Evolutionary conservation across 192 early-diverging fungal genomes (phyloP).

Genomic region (Podila epicladia): DNA sequence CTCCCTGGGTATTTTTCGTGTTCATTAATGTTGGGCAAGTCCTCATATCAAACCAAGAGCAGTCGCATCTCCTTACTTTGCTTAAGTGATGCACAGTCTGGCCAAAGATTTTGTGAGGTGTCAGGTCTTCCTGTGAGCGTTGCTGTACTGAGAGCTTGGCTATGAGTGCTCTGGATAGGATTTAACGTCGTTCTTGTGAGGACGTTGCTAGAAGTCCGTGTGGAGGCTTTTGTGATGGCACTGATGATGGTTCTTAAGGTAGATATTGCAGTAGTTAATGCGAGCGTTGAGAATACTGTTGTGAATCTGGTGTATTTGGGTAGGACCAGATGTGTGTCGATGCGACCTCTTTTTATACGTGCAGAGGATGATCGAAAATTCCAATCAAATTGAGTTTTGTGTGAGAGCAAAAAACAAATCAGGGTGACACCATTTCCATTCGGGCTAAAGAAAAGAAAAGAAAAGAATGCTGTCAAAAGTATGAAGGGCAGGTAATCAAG

Average conservation of each 20-base stretch:
- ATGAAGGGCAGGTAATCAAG: slow-evolving; percentile 8
- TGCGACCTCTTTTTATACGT: slow-evolving; percentile 9
- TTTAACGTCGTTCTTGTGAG: too few relatives aligned
- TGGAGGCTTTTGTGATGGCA: neutral
- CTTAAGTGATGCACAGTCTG: too few relatives aligned
- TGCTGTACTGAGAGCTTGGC: slow-evolving; percentile 4
- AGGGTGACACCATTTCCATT: neutral
- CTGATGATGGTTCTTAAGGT: slow-evolving; percentile 1
- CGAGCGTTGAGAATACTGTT: slow-evolving; percentile 4
- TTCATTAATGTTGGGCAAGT: too few relatives aligned
- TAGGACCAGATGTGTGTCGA: slow-evolving; percentile 10
- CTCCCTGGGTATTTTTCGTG: too few relatives aligned
- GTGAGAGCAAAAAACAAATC: too few relatives aligned
- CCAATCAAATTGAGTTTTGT: slow-evolving; percentile 12
- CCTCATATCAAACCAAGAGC: too few relatives aligned
- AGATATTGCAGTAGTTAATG: slow-evolving; percentile 8
- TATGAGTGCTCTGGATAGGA: too few relatives aligned
- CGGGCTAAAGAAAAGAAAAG: slow-evolving; percentile 6
- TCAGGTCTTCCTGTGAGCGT: slow-evolving; percentile 1
- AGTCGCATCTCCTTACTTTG: too few relatives aligned
- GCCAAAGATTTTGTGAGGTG: too few relatives aligned
- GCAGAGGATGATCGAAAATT: slow-evolving; percentile 8
- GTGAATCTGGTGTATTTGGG: slow-evolving; percentile 7
- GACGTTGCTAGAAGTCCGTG: too few relatives aligned
- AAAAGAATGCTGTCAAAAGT: slow-evolving; percentile 9